Evolutionary conservation across 2,329 filamentous ascomycete genomes (phyloP), one percentile per base, ranked within the genome.

Genomic region (Coniochaeta prunicola): DNA sequence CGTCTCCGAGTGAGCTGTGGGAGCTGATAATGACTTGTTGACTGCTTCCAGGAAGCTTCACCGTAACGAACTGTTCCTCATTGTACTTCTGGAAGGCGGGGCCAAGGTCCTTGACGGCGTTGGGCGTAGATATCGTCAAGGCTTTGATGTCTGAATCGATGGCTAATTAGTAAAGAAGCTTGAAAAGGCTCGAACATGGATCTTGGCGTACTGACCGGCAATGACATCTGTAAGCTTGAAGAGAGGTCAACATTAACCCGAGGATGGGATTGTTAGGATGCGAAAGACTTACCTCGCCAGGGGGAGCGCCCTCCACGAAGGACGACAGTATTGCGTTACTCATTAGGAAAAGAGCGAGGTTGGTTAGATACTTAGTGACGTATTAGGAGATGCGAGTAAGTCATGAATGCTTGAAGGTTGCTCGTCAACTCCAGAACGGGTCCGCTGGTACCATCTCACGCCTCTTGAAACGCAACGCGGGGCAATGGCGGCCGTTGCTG

Each of bases 31-130:
- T 83, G 63, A 96, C 91, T 76, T 88, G 76, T 72, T 91, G 86
- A 73, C 86, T 93, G 70, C 89, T 85, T 31, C 92, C 92, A 0
- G 93, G 93, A 59, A 99, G 84, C 80, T 96, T 96, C 62, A 91
- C 88, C 17, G 92, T 92, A 55, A 86, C 77, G 73, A 97, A 89
- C 75, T 99, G 94, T 74, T 92, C 89, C 76, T 99, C 93, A 68
- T 97, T 97, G 82, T 99, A 97, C 75, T 89, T 91, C 75, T 92
- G 81, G 72, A 96, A 96, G 0, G 94, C 92, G 0, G 92, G 90
- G 7, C 81, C 83, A 57, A 97, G 87, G 63, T 89, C 86, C 61
- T 85, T 77, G 58, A 92, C 77, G 62, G 94, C 78, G 58, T 81
- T 77, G 38, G 86, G 83, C 45, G 86, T 85, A 65, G 89, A 85